Base-by-base conservation (phyloP, 768 basidiomycete species). In the Mrakia gelida region DNA sequence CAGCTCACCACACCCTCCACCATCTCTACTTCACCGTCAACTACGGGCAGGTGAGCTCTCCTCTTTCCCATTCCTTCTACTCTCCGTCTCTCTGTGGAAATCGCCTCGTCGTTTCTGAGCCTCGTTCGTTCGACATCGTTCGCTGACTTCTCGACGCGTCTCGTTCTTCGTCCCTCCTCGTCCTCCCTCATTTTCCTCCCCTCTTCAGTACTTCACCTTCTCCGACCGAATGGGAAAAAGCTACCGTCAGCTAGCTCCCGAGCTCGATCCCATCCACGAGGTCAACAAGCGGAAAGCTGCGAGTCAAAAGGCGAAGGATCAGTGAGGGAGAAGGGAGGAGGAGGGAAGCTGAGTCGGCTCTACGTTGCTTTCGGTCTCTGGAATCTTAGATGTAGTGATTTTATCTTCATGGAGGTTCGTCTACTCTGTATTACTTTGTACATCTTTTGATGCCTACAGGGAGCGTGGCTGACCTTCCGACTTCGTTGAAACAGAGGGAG, bases 1-100 rank as follows among this genome's bases (percentile, higher is more conserved):
- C 97, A 2, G 93, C 95, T 2, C 97, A 99, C 81, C 97, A 99
- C 84, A 98, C 95, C 0, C 87, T 98, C 61, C 96, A 98, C 83
- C 96, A 98, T 82, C 34, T 65, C 13, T 65, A 30, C 63, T 65
- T 65, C 28, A 65, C 34, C 30, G 30, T 65, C 63, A 30, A 30
- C 63, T 65, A 30, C 63, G 28, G 63, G 6, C 34, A 30, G 11
- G 63, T 65, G 2, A 56, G 54, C 32, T 18, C 32, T 18, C 28
- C 28, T 30, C 3, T 13, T 10, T 62, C 15, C 45, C 45, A n/a
- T 13, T 30, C 34, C 30, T 30, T 32, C 15, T 30, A 3, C 28
- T 30, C 34, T 18, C 28, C 5, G 4, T 65, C 63, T 65, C 28
- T 65, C 34, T 30, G 28, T 32, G 6, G 28, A n/a, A n/a, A 28